Evolutionary conservation across 2,329 filamentous ascomycete species (phyloP).

Genomic region (Pyricularia grisea): DNA sequence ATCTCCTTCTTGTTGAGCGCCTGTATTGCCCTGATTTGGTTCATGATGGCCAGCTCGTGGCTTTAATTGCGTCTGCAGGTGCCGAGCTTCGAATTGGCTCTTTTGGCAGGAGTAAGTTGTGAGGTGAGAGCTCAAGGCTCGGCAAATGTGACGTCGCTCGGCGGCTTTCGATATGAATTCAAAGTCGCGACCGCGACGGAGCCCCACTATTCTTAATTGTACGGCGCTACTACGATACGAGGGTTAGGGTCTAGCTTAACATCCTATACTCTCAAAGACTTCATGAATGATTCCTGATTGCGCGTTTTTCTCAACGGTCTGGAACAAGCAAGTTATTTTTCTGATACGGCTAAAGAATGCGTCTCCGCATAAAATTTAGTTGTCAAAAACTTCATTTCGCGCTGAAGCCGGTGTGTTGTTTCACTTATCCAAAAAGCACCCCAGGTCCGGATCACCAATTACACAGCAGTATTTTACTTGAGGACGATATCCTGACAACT

Average conservation of each 20-base stretch:
- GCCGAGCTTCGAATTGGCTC: not conserved
- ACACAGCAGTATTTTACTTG: too few relatives aligned
- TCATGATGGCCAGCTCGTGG: constrained; percentile 50
- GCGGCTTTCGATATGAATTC: not conserved
- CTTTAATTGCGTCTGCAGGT: not conserved
- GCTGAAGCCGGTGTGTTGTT: too few relatives aligned
- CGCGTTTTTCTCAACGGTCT: not conserved
- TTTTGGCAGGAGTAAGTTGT: not conserved
- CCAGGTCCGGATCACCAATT: too few relatives aligned
- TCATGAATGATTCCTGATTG: too few relatives aligned
- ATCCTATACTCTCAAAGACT: not conserved
- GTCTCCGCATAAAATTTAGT: too few relatives aligned
- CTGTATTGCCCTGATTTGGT: constrained; percentile 86
- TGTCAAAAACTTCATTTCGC: too few relatives aligned
- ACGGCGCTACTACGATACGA: not conserved
- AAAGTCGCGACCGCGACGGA: not conserved
- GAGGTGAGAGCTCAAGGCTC: not conserved
- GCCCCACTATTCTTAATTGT: not conserved
- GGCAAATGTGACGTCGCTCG: not conserved
- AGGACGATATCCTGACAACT: too few relatives aligned
- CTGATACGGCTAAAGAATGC: too few relatives aligned
- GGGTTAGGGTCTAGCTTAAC: not conserved
- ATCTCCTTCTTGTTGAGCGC: constrained; percentile 91
- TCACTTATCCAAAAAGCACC: too few relatives aligned
- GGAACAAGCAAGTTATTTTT: too few relatives aligned